Percentiles rank a stretch among this genome's conserved stretches.
Evolutionary conservation across 2,329 filamentous ascomycete species (phyloP).

Genomic region (Cladosporium oxysporum): DNA sequence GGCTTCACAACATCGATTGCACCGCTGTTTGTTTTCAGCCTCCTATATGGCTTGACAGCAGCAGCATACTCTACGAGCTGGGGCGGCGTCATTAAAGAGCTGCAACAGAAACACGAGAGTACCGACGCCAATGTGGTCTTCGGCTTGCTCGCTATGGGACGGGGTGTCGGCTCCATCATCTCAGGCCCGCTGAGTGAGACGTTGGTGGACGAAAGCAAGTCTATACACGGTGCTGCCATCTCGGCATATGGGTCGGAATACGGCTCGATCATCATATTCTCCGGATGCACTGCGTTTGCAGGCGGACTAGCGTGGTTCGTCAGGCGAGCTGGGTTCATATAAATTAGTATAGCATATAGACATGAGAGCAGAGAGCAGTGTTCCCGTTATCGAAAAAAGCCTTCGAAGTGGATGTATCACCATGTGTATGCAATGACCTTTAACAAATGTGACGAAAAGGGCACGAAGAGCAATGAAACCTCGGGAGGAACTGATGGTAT

Average conservation of each 20-base stretch:
- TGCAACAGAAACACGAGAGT: constrained; percentile 24
- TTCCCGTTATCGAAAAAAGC: neutral
- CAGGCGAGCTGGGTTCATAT: constrained; percentile 16
- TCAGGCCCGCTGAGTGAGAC: constrained; percentile 55
- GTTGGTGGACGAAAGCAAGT: constrained; percentile 40
- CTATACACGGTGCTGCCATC: constrained; percentile 39
- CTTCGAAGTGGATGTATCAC: neutral
- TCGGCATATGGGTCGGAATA: constrained; percentile 47
- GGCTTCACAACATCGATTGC: constrained; percentile 46
- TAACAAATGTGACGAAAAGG: neutral
- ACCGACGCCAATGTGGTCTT: constrained; percentile 53
- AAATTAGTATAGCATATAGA: neutral
- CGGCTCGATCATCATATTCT: constrained; percentile 46
- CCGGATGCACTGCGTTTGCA: constrained; percentile 42
- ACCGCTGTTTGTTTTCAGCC: constrained; percentile 46
- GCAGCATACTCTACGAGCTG: constrained; percentile 44
- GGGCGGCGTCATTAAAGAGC: constrained; percentile 31
- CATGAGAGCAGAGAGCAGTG: neutral
- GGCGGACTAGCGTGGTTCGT: constrained; percentile 22
- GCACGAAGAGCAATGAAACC: neutral
- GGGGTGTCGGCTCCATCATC: constrained; percentile 54
- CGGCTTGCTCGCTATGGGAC: constrained; percentile 50
- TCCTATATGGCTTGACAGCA: constrained; percentile 46
- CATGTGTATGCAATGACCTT: neutral
- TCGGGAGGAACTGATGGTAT: neutral